Percentiles rank a stretch among this genome's conserved stretches.
phyloP scores from a whole-genome alignment of 2,329 filamentous ascomycete species.

The Ophiosphaerella narmari region DNA sequence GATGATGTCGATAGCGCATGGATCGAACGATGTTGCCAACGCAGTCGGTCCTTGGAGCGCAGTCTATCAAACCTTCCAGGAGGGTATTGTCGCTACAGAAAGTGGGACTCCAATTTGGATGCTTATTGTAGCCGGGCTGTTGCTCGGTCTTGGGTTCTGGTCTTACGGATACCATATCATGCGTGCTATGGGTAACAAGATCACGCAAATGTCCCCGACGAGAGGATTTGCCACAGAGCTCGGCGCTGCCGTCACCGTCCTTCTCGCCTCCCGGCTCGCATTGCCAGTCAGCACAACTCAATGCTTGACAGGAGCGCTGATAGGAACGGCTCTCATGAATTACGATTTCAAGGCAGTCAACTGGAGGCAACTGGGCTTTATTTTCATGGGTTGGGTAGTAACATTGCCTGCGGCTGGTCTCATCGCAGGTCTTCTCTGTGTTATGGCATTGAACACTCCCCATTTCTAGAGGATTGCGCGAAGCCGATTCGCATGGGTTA shows the following conservation, averaged over 20 bases:
- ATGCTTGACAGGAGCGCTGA: constrained; percentile 78
- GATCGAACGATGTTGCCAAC: constrained; percentile 65
- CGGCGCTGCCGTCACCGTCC: constrained; percentile 74
- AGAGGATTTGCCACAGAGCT: constrained; percentile 72
- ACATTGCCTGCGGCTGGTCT: constrained; percentile 35
- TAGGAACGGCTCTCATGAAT: constrained; percentile 77
- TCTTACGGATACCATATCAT: constrained; percentile 56
- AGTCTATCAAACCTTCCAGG: constrained; percentile 40
- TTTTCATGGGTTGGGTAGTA: constrained; percentile 68
- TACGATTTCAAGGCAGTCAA: constrained; percentile 71
- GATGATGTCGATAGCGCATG: constrained; percentile 57
- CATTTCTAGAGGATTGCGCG: constrained; percentile 16
- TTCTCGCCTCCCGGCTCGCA: constrained; percentile 72
- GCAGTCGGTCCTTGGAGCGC: constrained; percentile 33
- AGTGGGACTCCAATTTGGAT: constrained; percentile 72
- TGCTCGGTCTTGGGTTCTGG: constrained; percentile 65
- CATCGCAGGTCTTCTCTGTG: constrained; percentile 41
- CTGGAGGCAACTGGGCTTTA: constrained; percentile 67
- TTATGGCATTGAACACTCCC: constrained; percentile 48
- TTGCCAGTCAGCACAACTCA: constrained; percentile 68
- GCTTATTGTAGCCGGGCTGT: constrained; percentile 62
- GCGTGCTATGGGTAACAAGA: constrained; percentile 66
- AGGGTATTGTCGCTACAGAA: constrained; percentile 67
- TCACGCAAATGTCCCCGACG: constrained; percentile 68
- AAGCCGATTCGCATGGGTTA: too few relatives aligned